phyloP scores from a whole-genome alignment of 352 stramenopile genomes.

The Pythium phragmiticola region DNA sequence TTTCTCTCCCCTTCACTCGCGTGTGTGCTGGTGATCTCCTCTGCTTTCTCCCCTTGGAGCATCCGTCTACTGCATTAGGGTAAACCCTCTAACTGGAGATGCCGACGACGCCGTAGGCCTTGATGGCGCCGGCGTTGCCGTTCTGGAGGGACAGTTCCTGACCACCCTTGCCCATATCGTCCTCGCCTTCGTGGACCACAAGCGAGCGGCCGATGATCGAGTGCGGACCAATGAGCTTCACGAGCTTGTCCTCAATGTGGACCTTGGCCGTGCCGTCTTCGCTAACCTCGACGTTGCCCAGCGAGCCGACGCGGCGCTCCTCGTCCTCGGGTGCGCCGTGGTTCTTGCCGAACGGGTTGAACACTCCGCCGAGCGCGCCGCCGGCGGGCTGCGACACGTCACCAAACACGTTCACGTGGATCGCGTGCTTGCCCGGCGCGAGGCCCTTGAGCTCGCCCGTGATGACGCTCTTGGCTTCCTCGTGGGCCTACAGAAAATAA shows the following conservation, averaged over 20 bases:
- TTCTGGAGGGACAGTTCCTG: constrained; percentile 96
- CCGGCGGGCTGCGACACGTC: constrained; percentile 88
- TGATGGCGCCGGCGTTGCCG: constrained; percentile 93
- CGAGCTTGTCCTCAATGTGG: constrained; percentile 93
- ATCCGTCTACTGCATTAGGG: background rate
- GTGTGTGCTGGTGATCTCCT: constrained; percentile 1
- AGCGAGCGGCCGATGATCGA: constrained; percentile 97
- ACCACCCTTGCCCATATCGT: constrained; percentile 96
- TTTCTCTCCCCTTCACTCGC: constrained; percentile 1
- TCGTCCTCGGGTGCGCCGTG: constrained; percentile 95
- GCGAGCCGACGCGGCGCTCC: constrained; percentile 93
- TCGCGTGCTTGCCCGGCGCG: constrained; percentile 90
- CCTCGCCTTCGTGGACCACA: constrained; percentile 93
- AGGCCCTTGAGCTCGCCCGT: constrained; percentile 80
- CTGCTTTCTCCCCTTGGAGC: constrained; percentile 1
- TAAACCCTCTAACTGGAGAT: constrained; percentile 72
- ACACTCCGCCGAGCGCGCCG: constrained; percentile 88
- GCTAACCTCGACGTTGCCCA: constrained; percentile 90
- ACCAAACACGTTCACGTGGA: constrained; percentile 95
- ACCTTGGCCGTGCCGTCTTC: constrained; percentile 90
- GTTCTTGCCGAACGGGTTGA: constrained; percentile 98
- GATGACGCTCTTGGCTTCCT: constrained; percentile 87
- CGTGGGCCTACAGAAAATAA: constrained; percentile 45
- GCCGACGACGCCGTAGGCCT: constrained; percentile 91
- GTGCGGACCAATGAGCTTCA: constrained; percentile 98